These are phyloP conservation scores for Aspergillus kassunensis DNA, from an alignment of 495 filamentous ascomycete genomes.

Conservation along the genomic window DNA sequence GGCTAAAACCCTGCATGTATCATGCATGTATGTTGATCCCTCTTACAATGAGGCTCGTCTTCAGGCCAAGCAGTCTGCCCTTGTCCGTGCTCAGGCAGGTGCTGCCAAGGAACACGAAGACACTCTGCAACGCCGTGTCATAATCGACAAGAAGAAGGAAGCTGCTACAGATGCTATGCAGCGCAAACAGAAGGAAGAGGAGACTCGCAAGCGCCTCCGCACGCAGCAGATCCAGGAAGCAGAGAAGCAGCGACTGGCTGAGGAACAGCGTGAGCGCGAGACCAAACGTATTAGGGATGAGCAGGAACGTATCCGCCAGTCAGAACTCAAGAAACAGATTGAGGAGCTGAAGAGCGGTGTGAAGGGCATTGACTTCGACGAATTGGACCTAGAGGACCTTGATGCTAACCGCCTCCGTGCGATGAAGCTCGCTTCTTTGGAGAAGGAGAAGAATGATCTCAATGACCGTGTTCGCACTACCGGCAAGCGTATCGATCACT, in stretches of 20 bases:
- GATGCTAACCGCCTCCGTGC: slow-evolving; percentile 85
- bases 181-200: slow-evolving; percentile 87
- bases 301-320: slow-evolving; percentile 83
- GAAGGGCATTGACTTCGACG: slow-evolving; percentile 73
- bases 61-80: slow-evolving; percentile 74
- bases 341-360: slow-evolving; percentile 87
- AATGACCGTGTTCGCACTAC: slow-evolving; percentile 85
- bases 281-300: slow-evolving; percentile 84
- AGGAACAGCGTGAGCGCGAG: slow-evolving; percentile 89
- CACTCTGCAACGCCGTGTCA: slow-evolving; percentile 77
- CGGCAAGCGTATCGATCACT: slow-evolving; percentile 92
- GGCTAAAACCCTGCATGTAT: slow-evolving; percentile 84
- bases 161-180: slow-evolving; percentile 79
- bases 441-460: slow-evolving; percentile 95
- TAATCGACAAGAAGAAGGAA: slow-evolving; percentile 97
- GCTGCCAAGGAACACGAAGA: slow-evolving; percentile 88
- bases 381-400: slow-evolving; percentile 77
- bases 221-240: slow-evolving; percentile 83
- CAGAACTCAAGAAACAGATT: slow-evolving; percentile 93
- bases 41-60: slow-evolving; percentile 74
- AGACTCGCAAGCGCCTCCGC: slow-evolving; percentile 73
- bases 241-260: slow-evolving; percentile 78
- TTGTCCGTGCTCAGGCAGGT: slow-evolving; percentile 75
- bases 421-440: slow-evolving; percentile 90
- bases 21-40: slow-evolving; percentile 92